These are phyloP conservation scores for Kwoniella newhampshirensis DNA, from an alignment of 768 basidiomycete species.

Conservation along the genomic window DNA sequence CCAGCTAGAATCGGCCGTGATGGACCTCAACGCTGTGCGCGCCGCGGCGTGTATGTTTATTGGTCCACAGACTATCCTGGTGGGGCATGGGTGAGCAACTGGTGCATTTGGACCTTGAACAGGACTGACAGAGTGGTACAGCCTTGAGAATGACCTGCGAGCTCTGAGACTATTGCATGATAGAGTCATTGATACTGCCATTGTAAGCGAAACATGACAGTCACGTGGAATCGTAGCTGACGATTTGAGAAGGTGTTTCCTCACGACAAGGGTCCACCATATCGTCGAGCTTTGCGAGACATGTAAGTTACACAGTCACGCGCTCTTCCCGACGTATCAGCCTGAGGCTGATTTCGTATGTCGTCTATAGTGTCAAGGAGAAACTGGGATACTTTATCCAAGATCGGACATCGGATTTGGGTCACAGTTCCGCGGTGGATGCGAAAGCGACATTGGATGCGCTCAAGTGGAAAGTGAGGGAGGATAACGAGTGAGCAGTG, in stretches of 20 bases:
- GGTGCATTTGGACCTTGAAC: neutral
- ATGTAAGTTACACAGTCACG: conserved; percentile 70
- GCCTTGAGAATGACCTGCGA: conserved; percentile 89
- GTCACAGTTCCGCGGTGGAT: conserved; percentile 90
- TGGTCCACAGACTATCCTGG: conserved; percentile 75
- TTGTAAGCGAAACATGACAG: conserved; percentile 53
- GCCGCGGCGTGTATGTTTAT: conserved; percentile 70
- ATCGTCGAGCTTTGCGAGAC: conserved; percentile 74
- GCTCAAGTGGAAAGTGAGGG: conserved; percentile 75
- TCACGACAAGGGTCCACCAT: conserved; percentile 73
- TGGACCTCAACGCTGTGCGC: conserved; percentile 68
- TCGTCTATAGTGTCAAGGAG: conserved; percentile 68
- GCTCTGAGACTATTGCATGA: conserved; percentile 82
- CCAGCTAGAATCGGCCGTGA: conserved; percentile 58
- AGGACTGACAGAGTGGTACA: conserved; percentile 57
- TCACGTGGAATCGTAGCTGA: neutral
- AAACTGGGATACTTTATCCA: conserved; percentile 80
- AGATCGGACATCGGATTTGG: conserved; percentile 67
- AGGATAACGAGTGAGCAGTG: conserved; percentile 55
- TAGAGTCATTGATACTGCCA: conserved; percentile 79
- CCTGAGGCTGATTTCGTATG: neutral
- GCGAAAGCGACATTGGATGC: conserved; percentile 84
- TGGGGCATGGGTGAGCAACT: conserved; percentile 64
- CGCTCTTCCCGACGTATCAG: neutral
- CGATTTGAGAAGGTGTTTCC: conserved; percentile 64